phyloP scores from a whole-genome alignment of 2,329 filamentous ascomycete species.

The Aureobasidium sp. region DNA sequence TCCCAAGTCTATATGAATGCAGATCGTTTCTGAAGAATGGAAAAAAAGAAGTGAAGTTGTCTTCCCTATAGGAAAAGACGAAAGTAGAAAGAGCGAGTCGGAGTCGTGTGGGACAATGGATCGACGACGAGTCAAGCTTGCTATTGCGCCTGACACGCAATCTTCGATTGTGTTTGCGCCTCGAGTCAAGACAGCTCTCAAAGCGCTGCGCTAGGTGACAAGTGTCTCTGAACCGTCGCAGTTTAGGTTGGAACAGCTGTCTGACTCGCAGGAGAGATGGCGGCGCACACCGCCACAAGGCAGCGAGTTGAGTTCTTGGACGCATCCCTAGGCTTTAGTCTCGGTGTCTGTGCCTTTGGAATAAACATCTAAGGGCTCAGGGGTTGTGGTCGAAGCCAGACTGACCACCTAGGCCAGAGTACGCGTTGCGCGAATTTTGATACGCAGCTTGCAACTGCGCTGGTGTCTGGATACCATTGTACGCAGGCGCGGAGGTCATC shows the following conservation, averaged over 20 bases:
- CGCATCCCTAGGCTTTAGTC: neutral
- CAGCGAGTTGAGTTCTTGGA: neutral
- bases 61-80: neutral
- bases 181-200: neutral
- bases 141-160: neutral
- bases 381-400: constrained; percentile 12
- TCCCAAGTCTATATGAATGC: neutral
- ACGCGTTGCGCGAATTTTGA: constrained; percentile 4
- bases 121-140: neutral
- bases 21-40: neutral
- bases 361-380: neutral
- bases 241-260: neutral
- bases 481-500: constrained; percentile 5
- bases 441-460: constrained; percentile 5
- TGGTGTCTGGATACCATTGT: neutral
- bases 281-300: neutral
- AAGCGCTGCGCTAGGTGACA: neutral
- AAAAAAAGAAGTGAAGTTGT: neutral
- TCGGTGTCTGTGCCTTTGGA: neutral
- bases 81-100: neutral
- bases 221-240: neutral
- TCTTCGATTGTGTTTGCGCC: neutral
- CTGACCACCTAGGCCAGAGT: constrained; percentile 1
- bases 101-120: neutral
- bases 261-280: neutral